phyloP scores from a whole-genome alignment of 2,329 filamentous ascomycete species.

The Ceratocystis albifundus region DNA sequence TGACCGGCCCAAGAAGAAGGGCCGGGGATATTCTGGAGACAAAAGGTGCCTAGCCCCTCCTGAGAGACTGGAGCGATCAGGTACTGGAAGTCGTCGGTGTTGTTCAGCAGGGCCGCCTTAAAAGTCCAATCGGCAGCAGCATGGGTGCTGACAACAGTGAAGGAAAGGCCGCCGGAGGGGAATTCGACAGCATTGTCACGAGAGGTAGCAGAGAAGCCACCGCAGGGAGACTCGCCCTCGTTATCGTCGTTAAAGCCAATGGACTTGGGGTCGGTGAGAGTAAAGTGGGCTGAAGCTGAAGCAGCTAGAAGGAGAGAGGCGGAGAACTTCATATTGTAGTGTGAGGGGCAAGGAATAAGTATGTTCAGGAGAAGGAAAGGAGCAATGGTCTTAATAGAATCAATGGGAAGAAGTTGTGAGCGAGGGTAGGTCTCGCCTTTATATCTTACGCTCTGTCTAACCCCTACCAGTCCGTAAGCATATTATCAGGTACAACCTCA shows the following conservation, averaged over 20 bases:
- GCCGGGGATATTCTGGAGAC: slow-evolving; percentile 39
- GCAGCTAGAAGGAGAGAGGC: slow-evolving; percentile 20
- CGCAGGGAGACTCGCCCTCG: slow-evolving; percentile 20
- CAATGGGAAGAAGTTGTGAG: neutral
- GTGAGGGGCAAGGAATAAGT: neutral
- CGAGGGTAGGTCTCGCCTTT: neutral
- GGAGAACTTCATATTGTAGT: slow-evolving; percentile 21
- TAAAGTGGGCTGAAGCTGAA: slow-evolving; percentile 22
- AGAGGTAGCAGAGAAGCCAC: slow-evolving; percentile 21
- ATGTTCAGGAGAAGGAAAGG: neutral
- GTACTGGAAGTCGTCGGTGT: slow-evolving; percentile 22
- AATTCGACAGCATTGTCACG: slow-evolving; percentile 20
- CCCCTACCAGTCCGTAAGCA: neutral
- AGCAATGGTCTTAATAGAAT: neutral
- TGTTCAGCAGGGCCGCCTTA: slow-evolving; percentile 19
- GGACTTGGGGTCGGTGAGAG: slow-evolving; percentile 20
- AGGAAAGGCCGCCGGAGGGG: slow-evolving; percentile 21
- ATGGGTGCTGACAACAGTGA: slow-evolving; percentile 21
- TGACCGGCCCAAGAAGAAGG: slow-evolving; percentile 42
- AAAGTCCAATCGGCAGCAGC: slow-evolving; percentile 19
- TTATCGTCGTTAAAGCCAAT: slow-evolving; percentile 22
- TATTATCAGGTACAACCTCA: slow-evolving; percentile 2
- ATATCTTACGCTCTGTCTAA: neutral
- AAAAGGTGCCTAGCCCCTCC: slow-evolving; percentile 44
- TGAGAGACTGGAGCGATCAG: slow-evolving; percentile 30